A percentile compares a stretch with the other conserved stretches of the same genome.
These are phyloP conservation scores for Capronia coronata DNA, from an alignment of 2,329 filamentous ascomycete species.

Conservation along the genomic window DNA sequence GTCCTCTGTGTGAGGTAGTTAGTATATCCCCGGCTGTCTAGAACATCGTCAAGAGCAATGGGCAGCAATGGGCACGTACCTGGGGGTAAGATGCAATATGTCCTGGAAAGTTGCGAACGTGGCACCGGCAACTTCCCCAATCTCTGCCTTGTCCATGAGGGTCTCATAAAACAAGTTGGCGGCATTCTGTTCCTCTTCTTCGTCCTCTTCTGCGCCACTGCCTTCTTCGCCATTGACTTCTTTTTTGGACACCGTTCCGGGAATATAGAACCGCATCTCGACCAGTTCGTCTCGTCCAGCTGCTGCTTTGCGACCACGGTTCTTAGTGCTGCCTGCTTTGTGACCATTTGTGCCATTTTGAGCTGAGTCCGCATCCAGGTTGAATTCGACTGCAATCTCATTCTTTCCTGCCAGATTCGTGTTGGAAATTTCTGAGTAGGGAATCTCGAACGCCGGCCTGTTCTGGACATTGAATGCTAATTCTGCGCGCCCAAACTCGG, in stretches of 20 bases:
- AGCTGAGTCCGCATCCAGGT: slow-evolving; percentile 63
- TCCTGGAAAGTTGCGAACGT: slow-evolving; percentile 97
- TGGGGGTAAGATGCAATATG: slow-evolving; percentile 91
- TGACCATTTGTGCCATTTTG: slow-evolving; percentile 68
- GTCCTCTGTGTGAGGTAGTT: slow-evolving; percentile 58
- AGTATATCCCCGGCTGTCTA: slow-evolving; percentile 17
- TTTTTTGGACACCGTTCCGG: slow-evolving; percentile 71
- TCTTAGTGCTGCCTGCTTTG: slow-evolving; percentile 62
- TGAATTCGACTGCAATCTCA: slow-evolving; percentile 93
- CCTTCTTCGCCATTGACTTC: slow-evolving; percentile 59
- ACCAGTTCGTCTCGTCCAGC: slow-evolving; percentile 88
- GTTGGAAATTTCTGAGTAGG: slow-evolving; percentile 95
- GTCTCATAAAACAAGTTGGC: slow-evolving; percentile 98
- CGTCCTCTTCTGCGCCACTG: slow-evolving; percentile 55
- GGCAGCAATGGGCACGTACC: slow-evolving; percentile 47
- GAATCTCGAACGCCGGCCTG: slow-evolving; percentile 89
- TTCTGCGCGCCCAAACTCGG: slow-evolving; percentile 91
- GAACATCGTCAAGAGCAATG: neutral
- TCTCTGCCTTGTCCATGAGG: slow-evolving; percentile 96
- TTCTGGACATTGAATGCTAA: slow-evolving; percentile 96
- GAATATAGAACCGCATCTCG: slow-evolving; percentile 98
- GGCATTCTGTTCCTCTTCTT: slow-evolving; percentile 82
- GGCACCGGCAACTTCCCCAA: slow-evolving; percentile 97
- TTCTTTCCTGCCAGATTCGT: slow-evolving; percentile 97
- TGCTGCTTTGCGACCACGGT: slow-evolving; percentile 78